These are phyloP conservation scores for Solanum neorickii DNA, from an alignment of 257 asterid genomes.

Conservation along the genomic window DNA sequence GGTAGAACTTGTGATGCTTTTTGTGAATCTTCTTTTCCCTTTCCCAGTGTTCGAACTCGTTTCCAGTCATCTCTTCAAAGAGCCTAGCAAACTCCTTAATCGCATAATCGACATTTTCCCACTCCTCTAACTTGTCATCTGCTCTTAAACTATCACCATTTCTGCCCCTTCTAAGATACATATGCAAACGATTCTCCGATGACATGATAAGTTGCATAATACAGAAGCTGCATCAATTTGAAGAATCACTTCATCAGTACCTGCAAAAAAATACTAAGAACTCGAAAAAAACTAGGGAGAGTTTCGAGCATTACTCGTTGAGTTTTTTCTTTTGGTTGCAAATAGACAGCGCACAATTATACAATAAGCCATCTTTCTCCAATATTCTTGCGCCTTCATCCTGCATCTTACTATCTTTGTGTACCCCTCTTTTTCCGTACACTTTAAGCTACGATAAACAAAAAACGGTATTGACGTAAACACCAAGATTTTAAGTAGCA, in stretches of 20 bases:
- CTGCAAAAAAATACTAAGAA: not conserved
- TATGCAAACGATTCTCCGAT: conserved; percentile 43
- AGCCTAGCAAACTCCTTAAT: conserved; percentile 41
- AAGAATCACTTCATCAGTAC: not conserved
- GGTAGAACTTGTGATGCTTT: conserved; percentile 37
- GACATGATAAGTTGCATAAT: conserved; percentile 47
- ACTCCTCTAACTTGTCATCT: conserved; percentile 44
- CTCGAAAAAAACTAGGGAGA: too few relatives aligned
- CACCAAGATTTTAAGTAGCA: not conserved
- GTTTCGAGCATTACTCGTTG: conserved; percentile 39
- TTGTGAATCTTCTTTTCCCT: conserved; percentile 51
- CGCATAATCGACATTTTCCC: conserved; percentile 36
- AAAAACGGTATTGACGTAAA: not conserved
- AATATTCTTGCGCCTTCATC: conserved; percentile 58
- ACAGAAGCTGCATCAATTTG: conserved; percentile 27
- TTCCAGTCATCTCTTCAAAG: conserved; percentile 55
- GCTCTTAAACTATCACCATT: conserved; percentile 35
- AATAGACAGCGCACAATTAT: conserved; percentile 55
- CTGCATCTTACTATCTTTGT: conserved; percentile 63
- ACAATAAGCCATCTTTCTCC: conserved; percentile 60
- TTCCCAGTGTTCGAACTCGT: conserved; percentile 76
- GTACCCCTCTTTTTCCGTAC: conserved; percentile 81
- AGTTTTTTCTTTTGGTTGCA: conserved; percentile 29
- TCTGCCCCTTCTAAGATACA: conserved; percentile 62
- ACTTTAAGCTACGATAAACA: conserved; percentile 45